Conservation (phyloP, 1,139 yeast species). For the Meyerozyma elateridarum region DNA sequence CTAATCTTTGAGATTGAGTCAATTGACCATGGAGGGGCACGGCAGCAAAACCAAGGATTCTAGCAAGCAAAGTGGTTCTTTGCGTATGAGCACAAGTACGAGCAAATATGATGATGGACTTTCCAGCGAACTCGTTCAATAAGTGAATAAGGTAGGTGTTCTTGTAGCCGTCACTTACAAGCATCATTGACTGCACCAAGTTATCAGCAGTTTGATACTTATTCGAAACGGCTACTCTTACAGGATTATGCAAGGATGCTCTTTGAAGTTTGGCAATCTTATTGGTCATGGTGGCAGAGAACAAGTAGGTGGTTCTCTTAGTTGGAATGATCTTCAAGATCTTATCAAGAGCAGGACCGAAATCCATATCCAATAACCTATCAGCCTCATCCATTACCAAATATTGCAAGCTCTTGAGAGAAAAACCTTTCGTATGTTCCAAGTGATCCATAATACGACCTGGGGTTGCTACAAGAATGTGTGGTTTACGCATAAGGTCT, state of each 20-base stretch:
- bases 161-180: slow-evolving; percentile 88
- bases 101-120: slow-evolving; percentile 83
- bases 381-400: slow-evolving; percentile 98
- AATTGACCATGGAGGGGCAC: slow-evolving; percentile 94
- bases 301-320: slow-evolving; percentile 79
- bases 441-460: slow-evolving; percentile 94
- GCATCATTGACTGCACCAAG: slow-evolving; percentile 81
- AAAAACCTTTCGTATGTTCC: slow-evolving; percentile 91
- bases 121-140: slow-evolving; percentile 80
- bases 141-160: slow-evolving; percentile 82
- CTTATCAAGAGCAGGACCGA: slow-evolving; percentile 89
- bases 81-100: slow-evolving; percentile 96
- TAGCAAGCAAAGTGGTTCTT: slow-evolving; percentile 75
- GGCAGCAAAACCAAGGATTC: slow-evolving; percentile 80
- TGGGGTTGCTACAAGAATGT: slow-evolving; percentile 83
- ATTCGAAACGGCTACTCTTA: slow-evolving; percentile 81
- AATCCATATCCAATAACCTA: slow-evolving; percentile 90
- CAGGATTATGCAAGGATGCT: slow-evolving; percentile 87
- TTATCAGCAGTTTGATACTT: slow-evolving; percentile 93
- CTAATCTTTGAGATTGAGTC: slow-evolving; percentile 86
- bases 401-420: slow-evolving; percentile 71
- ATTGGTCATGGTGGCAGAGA: slow-evolving; percentile 95
- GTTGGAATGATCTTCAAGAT: slow-evolving; percentile 82
- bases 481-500: slow-evolving; percentile 91
- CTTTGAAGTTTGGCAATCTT: slow-evolving; percentile 92